phyloP scores from a whole-genome alignment of 2,329 filamentous ascomycete species.

The Penicillium sp. region DNA sequence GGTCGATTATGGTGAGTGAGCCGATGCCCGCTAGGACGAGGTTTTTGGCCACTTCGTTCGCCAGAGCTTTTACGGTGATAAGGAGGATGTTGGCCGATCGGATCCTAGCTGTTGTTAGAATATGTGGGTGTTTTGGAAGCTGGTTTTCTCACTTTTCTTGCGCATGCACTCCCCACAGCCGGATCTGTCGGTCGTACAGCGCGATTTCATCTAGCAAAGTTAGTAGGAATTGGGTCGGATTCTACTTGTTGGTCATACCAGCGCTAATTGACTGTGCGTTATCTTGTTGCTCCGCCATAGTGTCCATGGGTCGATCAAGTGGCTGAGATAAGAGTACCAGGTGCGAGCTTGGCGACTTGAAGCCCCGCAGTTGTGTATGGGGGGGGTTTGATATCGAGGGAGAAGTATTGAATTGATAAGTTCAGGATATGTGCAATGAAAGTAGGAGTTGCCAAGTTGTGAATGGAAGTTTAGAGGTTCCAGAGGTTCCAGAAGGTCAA shows the following conservation, averaged over 20 bases:
- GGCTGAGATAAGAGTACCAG: not conserved
- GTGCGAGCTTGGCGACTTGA: not conserved
- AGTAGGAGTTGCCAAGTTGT: not conserved
- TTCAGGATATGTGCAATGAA: not conserved
- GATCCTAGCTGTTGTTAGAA: constrained; percentile 57
- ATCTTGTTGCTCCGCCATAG: constrained; percentile 27
- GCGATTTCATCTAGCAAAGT: constrained; percentile 77
- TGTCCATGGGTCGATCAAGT: not conserved
- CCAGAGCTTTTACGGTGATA: constrained; percentile 81
- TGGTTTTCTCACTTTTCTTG: constrained; percentile 66
- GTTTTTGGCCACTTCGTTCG: constrained; percentile 96
- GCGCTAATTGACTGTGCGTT: constrained; percentile 36
- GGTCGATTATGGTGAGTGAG: constrained; percentile 84
- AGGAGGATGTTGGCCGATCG: constrained; percentile 86
- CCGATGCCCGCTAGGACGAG: constrained; percentile 90
- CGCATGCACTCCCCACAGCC: constrained; percentile 93
- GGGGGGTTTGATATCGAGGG: rapidly evolving
- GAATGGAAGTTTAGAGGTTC: not conserved
- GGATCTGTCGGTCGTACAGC: constrained; percentile 94
- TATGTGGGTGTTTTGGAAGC: not conserved
- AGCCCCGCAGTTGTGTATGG: not conserved
- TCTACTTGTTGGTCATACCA: constrained; percentile 22
- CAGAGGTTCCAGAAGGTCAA: not conserved
- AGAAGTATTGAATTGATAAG: not conserved
- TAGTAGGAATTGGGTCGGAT: not conserved